Conservation (phyloP, 2,329 filamentous ascomycete species). For the Westerdykella sp. region DNA sequence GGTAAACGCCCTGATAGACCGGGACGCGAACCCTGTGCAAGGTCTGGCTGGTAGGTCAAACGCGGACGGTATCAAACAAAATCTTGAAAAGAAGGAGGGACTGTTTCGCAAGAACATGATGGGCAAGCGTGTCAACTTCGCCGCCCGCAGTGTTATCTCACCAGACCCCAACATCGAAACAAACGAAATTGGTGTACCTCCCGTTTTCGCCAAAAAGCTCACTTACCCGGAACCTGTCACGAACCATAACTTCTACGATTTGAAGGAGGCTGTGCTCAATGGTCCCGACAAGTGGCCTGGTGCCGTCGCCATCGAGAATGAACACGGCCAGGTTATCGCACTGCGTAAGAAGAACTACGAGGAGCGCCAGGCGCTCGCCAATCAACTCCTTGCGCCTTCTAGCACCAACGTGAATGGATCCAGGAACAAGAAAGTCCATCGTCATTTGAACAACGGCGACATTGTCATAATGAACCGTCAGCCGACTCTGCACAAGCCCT, state of each 20-base stretch:
- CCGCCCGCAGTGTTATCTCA: constrained; percentile 94
- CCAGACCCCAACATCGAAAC: constrained; percentile 98
- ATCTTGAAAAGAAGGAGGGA: constrained; percentile 97
- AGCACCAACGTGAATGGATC: constrained; percentile 66
- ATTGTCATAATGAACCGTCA: constrained; percentile 98
- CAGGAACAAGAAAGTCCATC: constrained; percentile 91
- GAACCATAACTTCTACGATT: constrained; percentile 90
- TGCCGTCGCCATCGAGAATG: constrained; percentile 89
- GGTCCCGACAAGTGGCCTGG: constrained; percentile 91
- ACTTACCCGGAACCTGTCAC: constrained; percentile 97
- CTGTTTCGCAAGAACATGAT: constrained; percentile 99
- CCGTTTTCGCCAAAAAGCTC: constrained; percentile 93
- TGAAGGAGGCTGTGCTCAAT: constrained; percentile 95
- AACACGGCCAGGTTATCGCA: constrained; percentile 85
- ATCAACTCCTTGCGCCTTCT: constrained; percentile 83
- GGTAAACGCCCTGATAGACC: constrained; percentile 90
- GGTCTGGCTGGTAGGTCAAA: constrained; percentile 70
- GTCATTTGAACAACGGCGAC: constrained; percentile 93
- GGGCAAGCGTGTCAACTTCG: constrained; percentile 95
- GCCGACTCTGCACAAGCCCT: constrained; percentile 94
- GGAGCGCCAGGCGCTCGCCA: constrained; percentile 82
- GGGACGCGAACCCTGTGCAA: constrained; percentile 75
- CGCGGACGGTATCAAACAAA: constrained; percentile 94
- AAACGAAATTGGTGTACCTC: constrained; percentile 95
- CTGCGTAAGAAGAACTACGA: constrained; percentile 81